Percentiles rank a stretch among this genome's conserved stretches.
Evolutionary conservation across 345 rosid genomes (phyloP).

Genomic region (Passiflora organensis): DNA sequence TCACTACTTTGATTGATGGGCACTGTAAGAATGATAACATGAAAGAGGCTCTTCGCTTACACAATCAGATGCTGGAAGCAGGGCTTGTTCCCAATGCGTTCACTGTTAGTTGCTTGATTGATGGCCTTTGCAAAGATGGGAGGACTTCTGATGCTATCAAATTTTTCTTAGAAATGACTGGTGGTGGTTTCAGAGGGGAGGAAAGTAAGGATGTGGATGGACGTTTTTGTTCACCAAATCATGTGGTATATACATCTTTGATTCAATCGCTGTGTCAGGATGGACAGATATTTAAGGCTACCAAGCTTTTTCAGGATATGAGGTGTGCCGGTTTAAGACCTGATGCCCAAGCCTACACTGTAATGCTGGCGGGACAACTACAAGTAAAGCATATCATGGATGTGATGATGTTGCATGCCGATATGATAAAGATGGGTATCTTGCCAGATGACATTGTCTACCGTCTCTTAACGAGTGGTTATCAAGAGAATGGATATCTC

Average conservation of each 20-base stretch:
- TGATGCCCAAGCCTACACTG: conserved; percentile 29
- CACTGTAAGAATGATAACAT: conserved; percentile 50
- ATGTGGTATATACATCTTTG: conserved; percentile 35
- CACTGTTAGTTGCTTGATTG: conserved; percentile 51
- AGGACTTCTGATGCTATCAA: conserved; percentile 34
- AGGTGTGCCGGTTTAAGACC: conserved; percentile 41
- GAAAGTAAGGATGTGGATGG: conserved; percentile 19
- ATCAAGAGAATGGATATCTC: conserved; percentile 39
- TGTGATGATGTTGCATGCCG: conserved; percentile 58
- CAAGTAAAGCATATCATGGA: conserved; percentile 40
- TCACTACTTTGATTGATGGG: conserved; percentile 60
- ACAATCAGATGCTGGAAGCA: conserved; percentile 47
- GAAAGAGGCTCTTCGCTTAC: conserved; percentile 46
- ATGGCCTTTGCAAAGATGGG: conserved; percentile 64
- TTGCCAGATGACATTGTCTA: conserved; percentile 39
- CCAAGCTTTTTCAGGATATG: conserved; percentile 48
- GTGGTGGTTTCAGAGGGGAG: not conserved
- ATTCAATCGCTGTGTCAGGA: conserved; percentile 56
- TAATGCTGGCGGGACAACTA: conserved; percentile 41
- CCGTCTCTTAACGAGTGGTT: conserved; percentile 31
- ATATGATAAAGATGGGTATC: conserved; percentile 56
- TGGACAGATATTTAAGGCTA: conserved; percentile 50
- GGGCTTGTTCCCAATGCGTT: conserved; percentile 47
- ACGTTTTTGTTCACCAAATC: conserved; percentile 29
- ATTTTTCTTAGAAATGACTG: conserved; percentile 36